Conservation (phyloP, 345 rosid genomes). For the Cochlearia excelsa region DNA sequence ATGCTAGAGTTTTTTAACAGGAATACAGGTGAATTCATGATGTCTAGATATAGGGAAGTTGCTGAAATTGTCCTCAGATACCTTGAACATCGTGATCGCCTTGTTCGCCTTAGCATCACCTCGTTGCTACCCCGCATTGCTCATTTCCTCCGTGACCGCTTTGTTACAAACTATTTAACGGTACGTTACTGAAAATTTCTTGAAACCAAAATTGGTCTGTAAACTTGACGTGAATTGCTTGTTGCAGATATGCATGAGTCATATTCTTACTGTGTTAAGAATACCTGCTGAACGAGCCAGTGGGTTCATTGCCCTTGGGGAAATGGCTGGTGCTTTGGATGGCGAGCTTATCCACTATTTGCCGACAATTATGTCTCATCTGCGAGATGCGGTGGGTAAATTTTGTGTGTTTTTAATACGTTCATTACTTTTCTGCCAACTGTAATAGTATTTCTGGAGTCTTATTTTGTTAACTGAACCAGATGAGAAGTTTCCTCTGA, state of each 20-base stretch:
- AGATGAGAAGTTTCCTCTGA: conserved; percentile 20
- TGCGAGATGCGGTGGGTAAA: conserved; percentile 85
- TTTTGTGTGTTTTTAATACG: conserved; percentile 2
- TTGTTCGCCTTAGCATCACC: conserved; percentile 99
- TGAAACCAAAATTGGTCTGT: conserved; percentile 13
- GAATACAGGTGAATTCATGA: conserved; percentile 99
- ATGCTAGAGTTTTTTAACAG: conserved; percentile 48
- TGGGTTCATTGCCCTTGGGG: conserved; percentile 97
- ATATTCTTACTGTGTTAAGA: conserved; percentile 81
- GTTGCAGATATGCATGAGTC: conserved; percentile 93
- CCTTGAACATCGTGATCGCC: conserved; percentile 87
- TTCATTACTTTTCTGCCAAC: conserved; percentile 17
- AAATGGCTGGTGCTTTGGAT: conserved; percentile 99
- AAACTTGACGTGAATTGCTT: conserved; percentile 19
- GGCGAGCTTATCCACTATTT: conserved; percentile 90
- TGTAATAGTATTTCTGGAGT: conserved; percentile 2
- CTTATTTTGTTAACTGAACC: conserved; percentile 15
- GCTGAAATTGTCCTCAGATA: conserved; percentile 97
- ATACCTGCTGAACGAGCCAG: conserved; percentile 92
- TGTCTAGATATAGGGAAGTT: conserved; percentile 98
- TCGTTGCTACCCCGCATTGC: conserved; percentile 98
- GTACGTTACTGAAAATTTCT: conserved; percentile 44
- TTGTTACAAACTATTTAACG: conserved; percentile 86
- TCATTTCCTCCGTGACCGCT: conserved; percentile 95
- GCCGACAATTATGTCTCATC: conserved; percentile 89